A percentile compares a stretch with the other conserved stretches of the same genome.
Evolutionary conservation across 2,329 filamentous ascomycete species (phyloP).

Genomic region (Aspergillus puulaauensis): DNA sequence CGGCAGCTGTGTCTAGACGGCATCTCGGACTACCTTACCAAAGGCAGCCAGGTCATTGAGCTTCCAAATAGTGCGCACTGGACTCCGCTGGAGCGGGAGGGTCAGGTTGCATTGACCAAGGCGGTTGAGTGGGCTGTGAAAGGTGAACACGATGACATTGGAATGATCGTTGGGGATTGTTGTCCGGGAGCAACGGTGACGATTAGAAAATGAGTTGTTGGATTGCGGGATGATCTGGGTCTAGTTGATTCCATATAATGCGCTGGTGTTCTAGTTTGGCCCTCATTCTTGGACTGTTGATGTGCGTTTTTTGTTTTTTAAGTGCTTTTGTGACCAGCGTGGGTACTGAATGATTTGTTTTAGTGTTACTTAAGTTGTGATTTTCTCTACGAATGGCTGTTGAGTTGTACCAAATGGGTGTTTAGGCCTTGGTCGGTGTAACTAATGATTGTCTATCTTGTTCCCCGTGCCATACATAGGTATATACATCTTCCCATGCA

Average conservation of each 20-base stretch:
- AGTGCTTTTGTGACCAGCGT: background rate
- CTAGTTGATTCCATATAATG: background rate
- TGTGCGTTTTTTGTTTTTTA: background rate
- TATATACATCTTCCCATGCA: background rate
- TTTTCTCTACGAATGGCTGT: background rate
- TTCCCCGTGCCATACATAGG: background rate
- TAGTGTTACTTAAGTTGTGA: background rate
- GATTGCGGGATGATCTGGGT: background rate
- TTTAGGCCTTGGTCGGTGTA: background rate
- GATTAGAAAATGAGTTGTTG: constrained; percentile 30
- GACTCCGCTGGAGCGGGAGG: constrained; percentile 50
- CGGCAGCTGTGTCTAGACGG: constrained; percentile 51
- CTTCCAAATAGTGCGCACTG: constrained; percentile 55
- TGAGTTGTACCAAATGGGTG: background rate
- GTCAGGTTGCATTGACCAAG: constrained; percentile 43
- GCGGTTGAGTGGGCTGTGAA: constrained; percentile 39
- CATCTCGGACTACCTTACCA: constrained; percentile 51
- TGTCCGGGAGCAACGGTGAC: constrained; percentile 35
- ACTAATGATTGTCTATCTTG: background rate
- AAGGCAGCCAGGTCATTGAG: constrained; percentile 51
- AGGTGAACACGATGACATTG: constrained; percentile 39
- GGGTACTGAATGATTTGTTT: background rate
- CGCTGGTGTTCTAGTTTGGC: background rate
- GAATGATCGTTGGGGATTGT: constrained; percentile 25
- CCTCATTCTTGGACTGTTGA: background rate